phyloP scores from a whole-genome alignment of 2,329 filamentous ascomycete genomes.

The Colletotrichum spinosum region DNA sequence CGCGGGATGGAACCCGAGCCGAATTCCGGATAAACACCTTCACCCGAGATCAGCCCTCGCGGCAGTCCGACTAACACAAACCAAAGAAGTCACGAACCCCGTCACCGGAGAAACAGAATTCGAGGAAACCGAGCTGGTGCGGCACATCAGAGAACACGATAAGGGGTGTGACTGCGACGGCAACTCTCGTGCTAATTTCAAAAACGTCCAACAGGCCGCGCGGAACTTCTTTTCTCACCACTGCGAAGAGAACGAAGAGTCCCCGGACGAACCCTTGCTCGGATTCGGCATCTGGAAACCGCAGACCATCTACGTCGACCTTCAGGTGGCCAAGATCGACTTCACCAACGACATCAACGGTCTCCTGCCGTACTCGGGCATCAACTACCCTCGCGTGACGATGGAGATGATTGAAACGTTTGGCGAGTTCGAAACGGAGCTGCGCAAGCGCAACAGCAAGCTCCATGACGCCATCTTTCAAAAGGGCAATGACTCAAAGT shows the following conservation, averaged over 20 bases:
- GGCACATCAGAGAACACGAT: not conserved
- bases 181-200: not conserved
- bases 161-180: not conserved
- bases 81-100: not conserved
- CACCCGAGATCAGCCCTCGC: not conserved
- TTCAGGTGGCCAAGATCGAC: not conserved
- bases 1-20: slow-evolving; percentile 49
- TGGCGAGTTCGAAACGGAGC: not conserved
- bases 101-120: not conserved
- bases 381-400: not conserved
- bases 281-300: not conserved
- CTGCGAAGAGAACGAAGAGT: not conserved
- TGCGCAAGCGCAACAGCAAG: not conserved
- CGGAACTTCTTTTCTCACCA: not conserved
- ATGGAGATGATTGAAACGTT: not conserved
- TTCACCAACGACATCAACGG: not conserved
- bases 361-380: not conserved
- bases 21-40: slow-evolving; percentile 50
- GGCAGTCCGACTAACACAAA: not conserved
- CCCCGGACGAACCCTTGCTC: not conserved
- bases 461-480: no score
- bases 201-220: not conserved
- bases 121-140: not conserved
- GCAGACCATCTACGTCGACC: not conserved
- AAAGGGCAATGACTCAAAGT: no score